These are phyloP conservation scores for Hypoxylon sp. DNA, from an alignment of 2,329 filamentous ascomycete genomes.

Conservation along the genomic window DNA sequence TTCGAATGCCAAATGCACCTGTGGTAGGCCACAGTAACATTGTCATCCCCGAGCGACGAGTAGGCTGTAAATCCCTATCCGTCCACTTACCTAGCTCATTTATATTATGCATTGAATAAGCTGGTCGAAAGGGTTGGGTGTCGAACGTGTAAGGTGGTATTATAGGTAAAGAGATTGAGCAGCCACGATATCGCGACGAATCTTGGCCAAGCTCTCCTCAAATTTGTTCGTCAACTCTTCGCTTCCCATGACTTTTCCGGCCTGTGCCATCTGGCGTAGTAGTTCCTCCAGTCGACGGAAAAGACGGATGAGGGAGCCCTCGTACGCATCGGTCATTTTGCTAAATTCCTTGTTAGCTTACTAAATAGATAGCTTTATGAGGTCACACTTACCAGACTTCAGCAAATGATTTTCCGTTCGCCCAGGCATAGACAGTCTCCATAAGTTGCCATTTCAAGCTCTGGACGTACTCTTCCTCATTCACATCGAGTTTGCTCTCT, in stretches of 20 bases:
- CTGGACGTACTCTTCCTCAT: conserved; percentile 93
- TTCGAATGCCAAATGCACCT: not conserved
- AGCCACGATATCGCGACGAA: conserved; percentile 93
- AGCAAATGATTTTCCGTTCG: conserved; percentile 88
- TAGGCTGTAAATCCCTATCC: conserved; percentile 9
- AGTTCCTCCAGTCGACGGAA: conserved; percentile 97
- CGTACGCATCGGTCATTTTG: conserved; percentile 99
- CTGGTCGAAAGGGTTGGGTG: not conserved
- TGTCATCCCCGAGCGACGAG: not conserved
- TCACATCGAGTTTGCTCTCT: conserved; percentile 93
- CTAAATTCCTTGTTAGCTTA: conserved; percentile 63
- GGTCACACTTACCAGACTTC: conserved; percentile 88
- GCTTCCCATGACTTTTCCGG: conserved; percentile 97
- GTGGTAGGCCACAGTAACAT: not conserved
- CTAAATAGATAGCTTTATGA: conserved; percentile 4
- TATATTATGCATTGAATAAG: conserved; percentile 2
- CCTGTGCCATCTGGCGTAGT: conserved; percentile 94
- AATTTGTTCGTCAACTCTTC: conserved; percentile 95
- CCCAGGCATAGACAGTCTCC: conserved; percentile 95
- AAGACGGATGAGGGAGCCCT: conserved; percentile 94
- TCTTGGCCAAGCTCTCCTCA: conserved; percentile 85
- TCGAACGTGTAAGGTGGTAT: conserved; percentile 31
- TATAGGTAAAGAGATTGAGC: conserved; percentile 94
- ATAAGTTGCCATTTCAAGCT: conserved; percentile 95
- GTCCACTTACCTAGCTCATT: conserved; percentile 17